Conservation (phyloP, 1,139 yeast species). For the Suhomyces terraborum region DNA sequence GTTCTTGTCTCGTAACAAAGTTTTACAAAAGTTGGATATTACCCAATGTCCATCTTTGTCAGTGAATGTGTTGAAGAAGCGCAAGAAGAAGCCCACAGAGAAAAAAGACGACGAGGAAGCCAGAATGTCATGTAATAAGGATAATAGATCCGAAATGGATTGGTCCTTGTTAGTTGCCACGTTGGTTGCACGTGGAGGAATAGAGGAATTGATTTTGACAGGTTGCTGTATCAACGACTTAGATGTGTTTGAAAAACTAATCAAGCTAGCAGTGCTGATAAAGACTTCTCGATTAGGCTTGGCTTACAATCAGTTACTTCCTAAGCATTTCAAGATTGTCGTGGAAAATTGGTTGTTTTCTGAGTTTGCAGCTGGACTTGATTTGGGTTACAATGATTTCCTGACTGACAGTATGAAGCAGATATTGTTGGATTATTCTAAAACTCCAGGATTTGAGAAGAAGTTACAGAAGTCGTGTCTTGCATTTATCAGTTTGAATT, state of each 20-base stretch:
- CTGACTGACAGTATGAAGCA: conserved; percentile 34
- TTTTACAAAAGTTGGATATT: conserved; percentile 58
- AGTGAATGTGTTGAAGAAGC: conserved; percentile 55
- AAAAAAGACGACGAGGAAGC: conserved; percentile 30
- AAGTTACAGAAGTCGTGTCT: conserved; percentile 29
- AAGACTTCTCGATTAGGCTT: conserved; percentile 61
- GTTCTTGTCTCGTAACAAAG: conserved; percentile 64
- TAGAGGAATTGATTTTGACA: conserved; percentile 69
- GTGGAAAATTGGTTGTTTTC: conserved; percentile 45
- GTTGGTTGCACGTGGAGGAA: conserved; percentile 65
- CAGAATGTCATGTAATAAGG: conserved; percentile 61
- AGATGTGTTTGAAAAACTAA: conserved; percentile 55
- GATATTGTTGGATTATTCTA: conserved; percentile 27
- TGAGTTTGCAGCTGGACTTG: conserved; percentile 54
- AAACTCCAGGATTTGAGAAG: conserved; percentile 23
- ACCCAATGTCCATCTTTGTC: conserved; percentile 69
- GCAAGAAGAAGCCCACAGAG: conserved; percentile 27
- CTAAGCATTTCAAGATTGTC: conserved; percentile 51
- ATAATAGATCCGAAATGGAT: conserved; percentile 70
- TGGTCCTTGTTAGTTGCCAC: conserved; percentile 75
- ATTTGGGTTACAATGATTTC: conserved; percentile 71
- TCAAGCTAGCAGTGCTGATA: conserved; percentile 54
- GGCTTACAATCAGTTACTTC: conserved; percentile 63
- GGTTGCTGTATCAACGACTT: conserved; percentile 69
- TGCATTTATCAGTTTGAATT: conserved; percentile 51